Conservation (phyloP, 345 rosid genomes). For the Lepidium sativum region DNA sequence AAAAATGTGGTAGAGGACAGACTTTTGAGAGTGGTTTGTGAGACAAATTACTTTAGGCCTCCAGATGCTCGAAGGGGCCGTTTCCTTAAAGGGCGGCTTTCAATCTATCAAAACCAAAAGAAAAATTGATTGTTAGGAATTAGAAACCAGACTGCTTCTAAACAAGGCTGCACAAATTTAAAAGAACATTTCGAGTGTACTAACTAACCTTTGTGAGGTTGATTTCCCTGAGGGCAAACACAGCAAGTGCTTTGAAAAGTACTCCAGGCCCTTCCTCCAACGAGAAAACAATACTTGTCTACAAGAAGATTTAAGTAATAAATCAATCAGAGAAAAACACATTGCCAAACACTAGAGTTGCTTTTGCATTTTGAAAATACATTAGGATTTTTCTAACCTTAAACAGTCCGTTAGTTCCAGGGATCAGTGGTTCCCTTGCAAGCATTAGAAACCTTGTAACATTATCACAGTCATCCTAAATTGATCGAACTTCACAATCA, state of each 20-base stretch:
- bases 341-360: neutral
- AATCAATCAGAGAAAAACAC: neutral
- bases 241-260: constrained; percentile 98
- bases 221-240: constrained; percentile 80
- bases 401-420: constrained; percentile 73
- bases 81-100: constrained; percentile 86
- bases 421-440: constrained; percentile 97
- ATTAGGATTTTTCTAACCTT: constrained; percentile 53
- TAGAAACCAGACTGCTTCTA: neutral
- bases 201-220: constrained; percentile 72
- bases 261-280: constrained; percentile 96
- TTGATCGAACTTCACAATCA: constrained; percentile 18
- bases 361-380: neutral
- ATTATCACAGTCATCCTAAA: constrained; percentile 80
- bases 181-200: neutral
- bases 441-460: constrained; percentile 92
- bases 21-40: neutral
- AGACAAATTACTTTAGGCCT: constrained; percentile 43
- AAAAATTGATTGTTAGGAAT: neutral
- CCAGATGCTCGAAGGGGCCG: constrained; percentile 58
- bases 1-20: neutral
- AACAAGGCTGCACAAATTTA: neutral
- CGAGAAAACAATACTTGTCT: constrained; percentile 96
- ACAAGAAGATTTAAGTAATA: constrained; percentile 20
- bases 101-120: constrained; percentile 48